Evolutionary conservation across 164 flowering plant species (phyloP), one percentile per base, ranked within the genome.

Genomic region (Macadamia tetraphylla): DNA sequence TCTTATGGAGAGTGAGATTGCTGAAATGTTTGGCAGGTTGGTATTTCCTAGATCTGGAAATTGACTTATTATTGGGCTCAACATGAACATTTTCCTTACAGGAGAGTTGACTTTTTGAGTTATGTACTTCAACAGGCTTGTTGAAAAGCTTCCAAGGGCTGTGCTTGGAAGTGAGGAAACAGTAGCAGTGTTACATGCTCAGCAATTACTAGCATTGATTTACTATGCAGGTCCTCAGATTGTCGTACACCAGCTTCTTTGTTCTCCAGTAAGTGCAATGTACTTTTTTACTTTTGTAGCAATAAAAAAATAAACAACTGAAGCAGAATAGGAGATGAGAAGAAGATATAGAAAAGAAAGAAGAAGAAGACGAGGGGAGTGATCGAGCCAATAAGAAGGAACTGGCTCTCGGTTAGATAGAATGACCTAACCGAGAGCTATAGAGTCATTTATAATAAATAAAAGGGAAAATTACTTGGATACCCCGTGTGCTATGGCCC

Each of bases 141-240:
- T 89, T 67, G 88, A 87, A 72, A 90, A 85, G 81, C 94, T 95
- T 70, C 99, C 98, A 29, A 82, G 82, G 68, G 75, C 83, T 71
- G 84, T 95, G 67, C 89, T 95, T 65, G 91, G 93, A 64, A 84
- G 70, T 71, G 94, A 92, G 59, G 96, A 87, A 72, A 56, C 83
- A 52, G 64, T 76, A 74, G 93, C 90, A 29, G 65, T 94, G 3
- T 84, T 94, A 58, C 82, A 84, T 78, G 90, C 87, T 29, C 96
- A 85, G 67, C 81, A 85, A 66, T 77, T 95, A 58, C 89, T 95
- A 63, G 90, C 83, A 40, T 73, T 90, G 43, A 84, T 85, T 44
- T 92, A 89, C 73, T 89, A 82, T 78, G 85, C 96, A 18, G 99
- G 99, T 70, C 98, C 99, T 70, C 82, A 78, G 59, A 79, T 89